phyloP scores from a whole-genome alignment of 2,329 filamentous ascomycete genomes.

The Talaromyces sp. region DNA sequence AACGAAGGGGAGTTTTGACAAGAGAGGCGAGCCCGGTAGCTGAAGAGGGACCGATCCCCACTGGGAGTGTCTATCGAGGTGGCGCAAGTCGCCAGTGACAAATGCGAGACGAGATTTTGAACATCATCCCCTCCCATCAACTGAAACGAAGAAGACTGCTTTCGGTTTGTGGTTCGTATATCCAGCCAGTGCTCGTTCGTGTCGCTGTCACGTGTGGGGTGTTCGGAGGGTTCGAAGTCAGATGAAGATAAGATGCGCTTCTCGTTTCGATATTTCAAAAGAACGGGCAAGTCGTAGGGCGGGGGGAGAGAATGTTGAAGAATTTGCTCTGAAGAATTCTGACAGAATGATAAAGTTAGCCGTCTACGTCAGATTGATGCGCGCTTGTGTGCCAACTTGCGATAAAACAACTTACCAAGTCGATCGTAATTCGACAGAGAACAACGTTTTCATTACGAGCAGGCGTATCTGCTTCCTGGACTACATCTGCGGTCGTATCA shows the following conservation, averaged over 20 bases:
- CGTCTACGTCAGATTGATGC: not conserved
- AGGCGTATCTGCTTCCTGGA: slow-evolving; percentile 5
- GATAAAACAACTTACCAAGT: slow-evolving; percentile 12
- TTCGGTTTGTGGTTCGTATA: slow-evolving; percentile 21
- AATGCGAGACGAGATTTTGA: slow-evolving; percentile 23
- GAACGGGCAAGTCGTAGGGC: slow-evolving; percentile 6
- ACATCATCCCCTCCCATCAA: slow-evolving; percentile 20
- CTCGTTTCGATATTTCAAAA: slow-evolving; percentile 14
- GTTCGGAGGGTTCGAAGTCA: not conserved
- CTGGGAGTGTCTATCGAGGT: slow-evolving; percentile 27
- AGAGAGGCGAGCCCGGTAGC: slow-evolving; percentile 32
- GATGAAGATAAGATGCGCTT: not conserved
- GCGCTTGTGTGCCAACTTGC: not conserved
- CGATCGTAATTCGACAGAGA: slow-evolving; percentile 20
- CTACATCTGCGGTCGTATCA: not conserved
- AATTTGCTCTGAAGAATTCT: not conserved
- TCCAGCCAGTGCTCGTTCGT: slow-evolving; percentile 22
- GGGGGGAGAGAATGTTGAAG: not conserved
- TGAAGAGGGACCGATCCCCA: slow-evolving; percentile 24
- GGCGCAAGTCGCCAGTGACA: slow-evolving; percentile 23
- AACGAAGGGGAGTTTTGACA: slow-evolving; percentile 22
- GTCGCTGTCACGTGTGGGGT: not conserved
- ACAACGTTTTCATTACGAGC: slow-evolving; percentile 32
- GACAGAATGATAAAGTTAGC: not conserved
- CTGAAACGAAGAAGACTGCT: slow-evolving; percentile 22